Evolutionary conservation across 2,329 filamentous ascomycete species (phyloP).

Genomic region (Paecilomyces sp.): DNA sequence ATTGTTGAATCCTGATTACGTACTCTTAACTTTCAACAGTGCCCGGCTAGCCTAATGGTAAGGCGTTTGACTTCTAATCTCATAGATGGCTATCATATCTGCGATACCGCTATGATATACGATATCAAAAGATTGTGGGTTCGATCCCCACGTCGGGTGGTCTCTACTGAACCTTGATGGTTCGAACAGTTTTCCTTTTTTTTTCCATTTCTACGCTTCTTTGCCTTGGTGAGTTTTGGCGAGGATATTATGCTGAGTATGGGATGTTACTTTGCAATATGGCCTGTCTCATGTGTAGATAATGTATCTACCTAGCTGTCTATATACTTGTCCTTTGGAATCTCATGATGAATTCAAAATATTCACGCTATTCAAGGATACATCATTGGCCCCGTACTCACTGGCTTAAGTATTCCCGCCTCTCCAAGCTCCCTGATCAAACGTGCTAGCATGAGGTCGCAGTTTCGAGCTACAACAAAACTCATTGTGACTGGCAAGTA

Average conservation of each 20-base stretch:
- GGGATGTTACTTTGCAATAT: not conserved
- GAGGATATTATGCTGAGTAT: not conserved
- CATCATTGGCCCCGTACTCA: slow-evolving; percentile 12
- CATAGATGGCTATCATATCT: not conserved
- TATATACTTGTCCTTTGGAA: not conserved
- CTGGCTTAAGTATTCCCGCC: slow-evolving; percentile 17
- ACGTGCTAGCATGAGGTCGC: slow-evolving; percentile 23
- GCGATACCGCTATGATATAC: not conserved
- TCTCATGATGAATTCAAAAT: not conserved
- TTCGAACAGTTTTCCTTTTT: not conserved
- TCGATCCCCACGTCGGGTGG: not conserved
- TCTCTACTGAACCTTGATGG: not conserved
- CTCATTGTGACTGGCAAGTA: slow-evolving; percentile 26
- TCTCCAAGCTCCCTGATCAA: slow-evolving; percentile 18
- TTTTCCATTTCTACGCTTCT: not conserved
- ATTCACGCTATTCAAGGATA: not conserved
- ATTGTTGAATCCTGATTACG: not conserved
- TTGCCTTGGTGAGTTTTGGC: not conserved
- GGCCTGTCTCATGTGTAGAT: not conserved
- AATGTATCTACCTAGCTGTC: not conserved
- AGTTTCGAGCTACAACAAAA: slow-evolving; percentile 21
- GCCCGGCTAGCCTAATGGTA: not conserved
- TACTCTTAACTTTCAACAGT: not conserved
- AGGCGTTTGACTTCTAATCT: not conserved
- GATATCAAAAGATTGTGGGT: not conserved